Evolutionary conservation across 2,329 filamentous ascomycete genomes (phyloP).

Genomic region (Cryphonectria carpinicola): DNA sequence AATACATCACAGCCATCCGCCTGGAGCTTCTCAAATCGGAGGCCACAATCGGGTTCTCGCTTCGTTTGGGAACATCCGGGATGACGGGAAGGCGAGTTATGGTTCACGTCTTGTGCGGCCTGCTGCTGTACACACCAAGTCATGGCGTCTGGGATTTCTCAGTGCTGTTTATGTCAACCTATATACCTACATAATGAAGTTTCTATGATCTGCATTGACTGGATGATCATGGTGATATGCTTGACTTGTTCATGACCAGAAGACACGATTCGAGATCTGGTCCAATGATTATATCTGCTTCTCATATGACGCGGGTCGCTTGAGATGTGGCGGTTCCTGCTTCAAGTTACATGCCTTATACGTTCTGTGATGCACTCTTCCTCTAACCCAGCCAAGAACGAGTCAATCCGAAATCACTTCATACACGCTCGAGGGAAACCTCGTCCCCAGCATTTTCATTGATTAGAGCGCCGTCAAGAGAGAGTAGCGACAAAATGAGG

Average conservation of each 20-base stretch:
- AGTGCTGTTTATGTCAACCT: constrained; percentile 6
- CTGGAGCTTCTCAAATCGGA: neutral
- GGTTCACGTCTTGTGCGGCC: neutral
- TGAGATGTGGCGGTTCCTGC: too few relatives aligned
- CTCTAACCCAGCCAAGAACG: too few relatives aligned
- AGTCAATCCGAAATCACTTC: too few relatives aligned
- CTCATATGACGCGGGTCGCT: too few relatives aligned
- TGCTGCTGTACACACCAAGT: constrained; percentile 6
- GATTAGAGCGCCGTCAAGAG: neutral
- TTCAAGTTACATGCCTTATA: too few relatives aligned
- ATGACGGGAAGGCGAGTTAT: neutral
- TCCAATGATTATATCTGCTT: too few relatives aligned
- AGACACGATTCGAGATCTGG: too few relatives aligned
- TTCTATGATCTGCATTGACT: neutral
- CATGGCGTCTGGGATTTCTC: constrained; percentile 15
- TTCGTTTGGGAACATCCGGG: constrained; percentile 10
- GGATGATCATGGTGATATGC: neutral
- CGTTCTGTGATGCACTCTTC: too few relatives aligned
- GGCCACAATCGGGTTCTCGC: neutral
- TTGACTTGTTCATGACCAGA: neutral
- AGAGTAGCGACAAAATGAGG: constrained; percentile 4
- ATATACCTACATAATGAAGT: constrained; percentile 19
- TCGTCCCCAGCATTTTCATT: neutral
- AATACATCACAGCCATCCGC: neutral
- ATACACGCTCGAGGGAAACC: too few relatives aligned